Conservation (phyloP, 2,329 filamentous ascomycete genomes). For the Trichoderma lentiforme region DNA sequence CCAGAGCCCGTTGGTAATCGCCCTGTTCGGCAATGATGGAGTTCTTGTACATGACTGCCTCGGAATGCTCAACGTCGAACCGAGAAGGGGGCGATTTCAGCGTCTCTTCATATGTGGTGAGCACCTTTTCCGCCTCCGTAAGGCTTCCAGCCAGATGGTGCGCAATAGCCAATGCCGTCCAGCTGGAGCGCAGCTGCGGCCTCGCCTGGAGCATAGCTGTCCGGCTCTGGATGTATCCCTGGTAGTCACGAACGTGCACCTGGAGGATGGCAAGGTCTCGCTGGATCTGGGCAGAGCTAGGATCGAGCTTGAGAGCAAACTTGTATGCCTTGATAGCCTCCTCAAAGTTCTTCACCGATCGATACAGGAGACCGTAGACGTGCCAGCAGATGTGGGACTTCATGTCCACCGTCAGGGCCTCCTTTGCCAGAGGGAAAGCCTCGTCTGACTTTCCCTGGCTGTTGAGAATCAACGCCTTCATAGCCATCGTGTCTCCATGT, state of each 20-base stretch:
- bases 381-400: conserved; percentile 99
- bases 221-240: conserved; percentile 87
- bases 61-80: conserved; percentile 85
- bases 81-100: conserved; percentile 75
- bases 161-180: conserved; percentile 94
- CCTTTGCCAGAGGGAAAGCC: conserved; percentile 88
- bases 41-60: conserved; percentile 94
- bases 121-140: conserved; percentile 80
- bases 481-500: conserved; percentile 97
- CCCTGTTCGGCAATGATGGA: conserved; percentile 87
- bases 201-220: conserved; percentile 82
- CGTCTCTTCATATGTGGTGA: conserved; percentile 91
- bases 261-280: conserved; percentile 90
- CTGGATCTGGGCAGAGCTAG: conserved; percentile 91
- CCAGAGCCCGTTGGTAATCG: conserved; percentile 75
- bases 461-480: conserved; percentile 98
- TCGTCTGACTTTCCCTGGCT: conserved; percentile 88
- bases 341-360: conserved; percentile 94
- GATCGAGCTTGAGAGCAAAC: conserved; percentile 87
- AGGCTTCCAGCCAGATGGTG: conserved; percentile 87
- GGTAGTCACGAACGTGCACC: conserved; percentile 93
- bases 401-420: conserved; percentile 93
- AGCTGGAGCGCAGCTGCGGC: conserved; percentile 82
- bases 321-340: conserved; percentile 99
- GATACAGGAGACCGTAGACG: conserved; percentile 92